Evolutionary conservation across 148 eudicot species (phyloP), one percentile per base, ranked within the genome.

Genomic region (Rhododendron ferrugineum): DNA sequence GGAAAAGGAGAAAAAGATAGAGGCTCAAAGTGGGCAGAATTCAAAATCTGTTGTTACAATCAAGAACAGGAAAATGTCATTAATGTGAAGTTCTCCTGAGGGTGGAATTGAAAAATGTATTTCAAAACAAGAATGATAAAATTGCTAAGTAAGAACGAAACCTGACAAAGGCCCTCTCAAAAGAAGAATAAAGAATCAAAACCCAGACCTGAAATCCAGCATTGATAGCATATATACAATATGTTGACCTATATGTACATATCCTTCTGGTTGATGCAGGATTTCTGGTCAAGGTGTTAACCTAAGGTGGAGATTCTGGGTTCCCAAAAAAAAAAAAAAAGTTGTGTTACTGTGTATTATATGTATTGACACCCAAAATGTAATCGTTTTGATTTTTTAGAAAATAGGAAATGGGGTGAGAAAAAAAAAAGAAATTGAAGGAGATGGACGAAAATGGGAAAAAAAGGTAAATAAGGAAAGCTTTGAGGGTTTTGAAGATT

Each of bases 131-230:
- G 18, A 10, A 56, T 36, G 78, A 40, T 20, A 37, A 26, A 64
- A 82, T 13, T 6, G 49, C 42, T 3, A 36, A 13, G 50, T 44
- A 28, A 68, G 30, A 42, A 34, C 7, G 66, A 54, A 32, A 30
- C 58, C 11, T 3, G 23, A 30, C 16, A 54, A 40, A 6, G 18
- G 23, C 37, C 8, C 20, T 18, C 28, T 6, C 16, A 22, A 3
- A 23, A 49, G 54, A 84, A 74, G 36, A 74, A 44, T 0, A 32
- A 40, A 84, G 52, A 84, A 47, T 82, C 42, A 68, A 88, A 66
- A 88, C 89, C 81, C 86, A 78, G 89, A 88, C 86, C 88, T 84
- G 86, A 87, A 87, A 87, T 80, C 89, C 86, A 83, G 86, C 88
- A 89, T 46, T 62, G 78, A 74, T 11, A 60, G 80, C 46, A 86